Evolutionary conservation across 805 yeast species (phyloP), one percentile per base, ranked within the genome.

Genomic region (Yarrowia deformans): DNA sequence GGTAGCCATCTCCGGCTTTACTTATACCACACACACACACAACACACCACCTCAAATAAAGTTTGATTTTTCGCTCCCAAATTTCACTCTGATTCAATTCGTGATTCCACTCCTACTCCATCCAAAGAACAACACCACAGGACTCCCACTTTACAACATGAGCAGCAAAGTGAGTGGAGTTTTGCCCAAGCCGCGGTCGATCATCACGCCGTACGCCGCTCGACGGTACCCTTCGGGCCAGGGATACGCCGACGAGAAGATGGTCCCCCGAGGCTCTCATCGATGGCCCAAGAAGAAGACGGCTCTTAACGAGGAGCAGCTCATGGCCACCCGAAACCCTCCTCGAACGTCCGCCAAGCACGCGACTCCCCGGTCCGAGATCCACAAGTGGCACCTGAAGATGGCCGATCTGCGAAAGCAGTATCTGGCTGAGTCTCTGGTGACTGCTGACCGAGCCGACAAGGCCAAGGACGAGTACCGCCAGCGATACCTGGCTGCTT

Each of bases 181-280:
- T 45, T n/a, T 63, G 68, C 68, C 68, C 55, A 63, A 63, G 56
- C 56, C 68, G 35, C 68, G 68, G 23, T 9, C 34, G 7, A 63
- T 63, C 39, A n/a, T 63, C 39, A n/a, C 48, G 45, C 68, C 68
- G 16, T 49, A 63, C 48, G 68, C 68, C 32, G 1, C 34, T 8
- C 68, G 68, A 35, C 37, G 45, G 8, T 5, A 2, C 1, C 49
- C 61, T 42, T 4, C 13, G 19, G 43, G n/a, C 19, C 63, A 66
- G 50, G 69, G 69, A 13, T 66, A 66, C 14, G 61, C 43, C 6
- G 69, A 66, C 52, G 45, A 42, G 42, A n/a, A 18, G 16, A 52
- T 66, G 60, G 69, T 66, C 0, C 69, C 69, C 7, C 49, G 50
- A 5, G 69, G 69, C 23, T 52, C 63, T 32, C 61, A 50, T 14